Percentiles rank a stretch among this genome's conserved stretches.
Conservation (phyloP, 1,284 basidiomycete genomes). For the Trametes hirsuta region DNA sequence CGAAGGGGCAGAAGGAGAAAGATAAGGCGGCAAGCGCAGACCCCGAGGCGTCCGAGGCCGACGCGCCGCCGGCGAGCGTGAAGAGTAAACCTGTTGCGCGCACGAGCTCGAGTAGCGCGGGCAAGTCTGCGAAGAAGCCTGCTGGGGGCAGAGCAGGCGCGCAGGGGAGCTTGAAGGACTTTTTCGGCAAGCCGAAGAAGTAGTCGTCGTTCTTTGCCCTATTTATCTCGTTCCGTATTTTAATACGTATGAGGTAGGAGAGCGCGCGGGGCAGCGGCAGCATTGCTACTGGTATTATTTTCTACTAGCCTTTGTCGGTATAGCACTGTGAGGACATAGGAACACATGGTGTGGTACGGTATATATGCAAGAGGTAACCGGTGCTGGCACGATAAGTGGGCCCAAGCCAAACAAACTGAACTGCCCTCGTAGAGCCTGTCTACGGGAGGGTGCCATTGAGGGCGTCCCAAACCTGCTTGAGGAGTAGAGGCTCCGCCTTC, state of each 20-base stretch:
- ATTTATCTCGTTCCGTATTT: too few relatives aligned
- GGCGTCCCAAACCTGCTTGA: slow-evolving; percentile 68
- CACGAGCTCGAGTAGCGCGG: slow-evolving; percentile 11
- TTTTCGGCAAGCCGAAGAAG: slow-evolving; percentile 34
- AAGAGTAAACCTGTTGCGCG: slow-evolving; percentile 23
- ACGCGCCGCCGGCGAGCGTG: slow-evolving; percentile 29
- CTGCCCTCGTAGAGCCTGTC: background rate
- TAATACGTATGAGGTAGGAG: too few relatives aligned
- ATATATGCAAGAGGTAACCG: too few relatives aligned
- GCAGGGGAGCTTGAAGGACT: slow-evolving; percentile 36
- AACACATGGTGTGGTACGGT: too few relatives aligned
- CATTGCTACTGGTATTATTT: too few relatives aligned
- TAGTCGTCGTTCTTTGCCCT: background rate
- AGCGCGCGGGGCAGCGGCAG: too few relatives aligned
- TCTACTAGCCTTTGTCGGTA: too few relatives aligned
- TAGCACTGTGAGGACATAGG: too few relatives aligned
- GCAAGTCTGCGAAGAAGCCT: slow-evolving; percentile 23
- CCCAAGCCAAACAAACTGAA: too few relatives aligned
- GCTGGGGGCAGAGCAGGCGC: slow-evolving; percentile 20
- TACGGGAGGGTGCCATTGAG: slow-evolving; percentile 19
- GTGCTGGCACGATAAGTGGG: too few relatives aligned
- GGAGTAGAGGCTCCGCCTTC: slow-evolving; percentile 69
- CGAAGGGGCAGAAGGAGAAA: slow-evolving; percentile 18
- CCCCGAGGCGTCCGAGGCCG: slow-evolving; percentile 42
- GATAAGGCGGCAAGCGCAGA: background rate